Evolutionary conservation across 495 filamentous ascomycete genomes (phyloP), one percentile per base, ranked within the genome.

Genomic region (Aspergillus panamensis): DNA sequence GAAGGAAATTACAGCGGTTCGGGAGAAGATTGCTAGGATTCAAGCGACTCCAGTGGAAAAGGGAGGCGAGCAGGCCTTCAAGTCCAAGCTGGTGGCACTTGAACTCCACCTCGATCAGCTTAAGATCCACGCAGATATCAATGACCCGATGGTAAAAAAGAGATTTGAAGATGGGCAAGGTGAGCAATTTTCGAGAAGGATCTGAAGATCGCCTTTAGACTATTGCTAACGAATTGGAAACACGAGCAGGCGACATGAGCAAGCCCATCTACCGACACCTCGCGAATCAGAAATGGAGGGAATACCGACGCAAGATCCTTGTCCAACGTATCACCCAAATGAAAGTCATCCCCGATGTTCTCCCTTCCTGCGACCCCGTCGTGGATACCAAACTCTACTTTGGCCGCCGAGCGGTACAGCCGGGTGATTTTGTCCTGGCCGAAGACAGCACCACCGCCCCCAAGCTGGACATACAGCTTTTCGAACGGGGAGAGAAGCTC

Each of bases 201-300:
- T 51, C 29, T 19, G 1, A 14, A 19, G n/a, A 19, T 17, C 8
- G 30, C 21, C 21, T 43, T 21, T 6, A 51, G 13, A 10, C 19
- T 29, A 49, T 49, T 45, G 29, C 20, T 31, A 49, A 49, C 14
- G 29, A 14, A 30, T 25, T 10, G n/a, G 42, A 8, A 6, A 52
- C 20, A 25, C 40, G 44, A 47, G 6, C 49, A 96, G 91, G 90
- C 49, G 91, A 97, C 68, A 93, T 97, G 92, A 87, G 84, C 74
- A 94, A 96, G 72, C 95, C 94, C 37, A 89, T 99, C 69, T 99
- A 99, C 78, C 90, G 93, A 39, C 86, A 87, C 69, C 84, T 97
- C 48, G 88, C 92, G 52, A 82, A 97, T 68, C 77, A 77, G 53
- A 89, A 93, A 77, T 99, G 95, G 95, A 83, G 87, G 57, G 79